Conservation (phyloP, 129 eudicot genomes). For the Flaveria brownii region DNA sequence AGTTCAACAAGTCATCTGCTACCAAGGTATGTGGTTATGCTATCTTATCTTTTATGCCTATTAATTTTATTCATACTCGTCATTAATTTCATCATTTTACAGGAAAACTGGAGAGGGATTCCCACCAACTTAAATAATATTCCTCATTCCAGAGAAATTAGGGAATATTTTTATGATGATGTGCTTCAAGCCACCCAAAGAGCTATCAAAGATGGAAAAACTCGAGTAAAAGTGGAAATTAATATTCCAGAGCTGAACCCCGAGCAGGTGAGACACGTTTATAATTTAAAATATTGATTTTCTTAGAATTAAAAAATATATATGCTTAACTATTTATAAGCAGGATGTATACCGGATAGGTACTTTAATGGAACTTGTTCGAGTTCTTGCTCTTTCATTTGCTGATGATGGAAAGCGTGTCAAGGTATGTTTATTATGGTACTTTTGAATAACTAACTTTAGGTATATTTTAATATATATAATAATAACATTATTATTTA, state of each 20-base stretch:
- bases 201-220: conserved; percentile 85
- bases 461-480: background rate
- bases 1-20: conserved; percentile 42
- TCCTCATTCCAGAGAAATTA: conserved; percentile 97
- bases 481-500: background rate
- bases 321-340: conserved; percentile 26
- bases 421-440: conserved; percentile 54
- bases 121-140: conserved; percentile 94
- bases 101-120: conserved; percentile 95
- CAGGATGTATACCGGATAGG: conserved; percentile 99
- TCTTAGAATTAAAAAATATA: conserved; percentile 25
- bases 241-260: conserved; percentile 97
- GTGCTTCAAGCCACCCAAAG: conserved; percentile 90
- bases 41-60: conserved; percentile 8
- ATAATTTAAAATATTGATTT: conserved; percentile 27
- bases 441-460: background rate
- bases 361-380: conserved; percentile 95
- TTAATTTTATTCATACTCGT: conserved; percentile 8
- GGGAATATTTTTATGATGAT: conserved; percentile 91
- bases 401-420: conserved; percentile 98
- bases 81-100: conserved; percentile 28
- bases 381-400: conserved; percentile 81
- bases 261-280: conserved; percentile 58
- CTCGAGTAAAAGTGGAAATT: conserved; percentile 88
- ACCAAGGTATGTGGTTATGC: conserved; percentile 50